Evolutionary conservation across 441 rosid genomes (phyloP).

Genomic region (Flueggea neowawraea): DNA sequence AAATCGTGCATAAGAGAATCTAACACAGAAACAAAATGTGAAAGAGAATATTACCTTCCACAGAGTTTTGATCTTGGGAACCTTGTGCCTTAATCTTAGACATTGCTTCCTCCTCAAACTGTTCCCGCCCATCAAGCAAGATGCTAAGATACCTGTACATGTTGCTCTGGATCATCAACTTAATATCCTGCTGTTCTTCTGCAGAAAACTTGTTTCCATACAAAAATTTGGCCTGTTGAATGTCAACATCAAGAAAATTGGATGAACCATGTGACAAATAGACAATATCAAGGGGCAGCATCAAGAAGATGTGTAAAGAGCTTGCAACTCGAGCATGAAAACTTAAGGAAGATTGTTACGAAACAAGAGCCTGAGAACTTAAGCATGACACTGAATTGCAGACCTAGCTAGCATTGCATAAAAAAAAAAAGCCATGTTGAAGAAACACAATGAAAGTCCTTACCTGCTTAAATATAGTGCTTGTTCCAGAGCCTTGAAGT

Average conservation of each 20-base stretch:
- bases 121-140: conserved; percentile 95
- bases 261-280: background rate
- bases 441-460: conserved; percentile 4
- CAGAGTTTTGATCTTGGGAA: conserved; percentile 40
- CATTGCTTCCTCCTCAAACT: conserved; percentile 95
- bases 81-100: conserved; percentile 41
- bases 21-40: background rate
- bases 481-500: conserved; percentile 71
- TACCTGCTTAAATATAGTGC: conserved; percentile 90
- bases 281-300: background rate
- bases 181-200: conserved; percentile 90
- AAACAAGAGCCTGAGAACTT: too few relatives aligned
- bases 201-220: conserved; percentile 83
- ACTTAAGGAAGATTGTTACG: background rate
- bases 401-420: background rate
- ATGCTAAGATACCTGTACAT: conserved; percentile 96
- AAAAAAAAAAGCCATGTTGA: background rate
- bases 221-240: conserved; percentile 88
- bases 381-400: too few relatives aligned
- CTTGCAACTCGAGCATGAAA: background rate
- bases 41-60: conserved; percentile 40
- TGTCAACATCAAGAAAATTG: conserved; percentile 9
- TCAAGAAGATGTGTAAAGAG: background rate
- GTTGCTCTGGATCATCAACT: conserved; percentile 99
- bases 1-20: background rate